These are phyloP conservation scores for Xylaria sp. DNA, from an alignment of 2,329 filamentous ascomycete species.

Conservation along the genomic window DNA sequence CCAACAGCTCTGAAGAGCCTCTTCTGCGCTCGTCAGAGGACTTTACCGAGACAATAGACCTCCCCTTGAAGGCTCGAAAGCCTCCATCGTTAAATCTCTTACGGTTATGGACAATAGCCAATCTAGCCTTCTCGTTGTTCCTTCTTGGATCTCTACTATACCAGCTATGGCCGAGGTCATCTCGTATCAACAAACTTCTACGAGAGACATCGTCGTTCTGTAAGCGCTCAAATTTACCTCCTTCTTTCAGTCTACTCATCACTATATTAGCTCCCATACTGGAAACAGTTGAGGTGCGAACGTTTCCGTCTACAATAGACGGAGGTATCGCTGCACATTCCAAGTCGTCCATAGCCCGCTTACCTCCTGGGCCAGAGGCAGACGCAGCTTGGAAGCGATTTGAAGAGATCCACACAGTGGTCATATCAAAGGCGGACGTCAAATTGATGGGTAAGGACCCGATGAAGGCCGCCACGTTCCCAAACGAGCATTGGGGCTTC, in stretches of 20 bases:
- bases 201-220: conserved; percentile 2
- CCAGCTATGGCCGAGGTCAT: neutral
- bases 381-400: conserved; percentile 1
- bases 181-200: neutral
- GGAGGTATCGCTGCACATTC: neutral
- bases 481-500: too few species aligned
- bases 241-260: neutral
- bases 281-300: neutral
- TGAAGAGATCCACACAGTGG: neutral
- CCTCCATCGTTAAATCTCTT: too few species aligned
- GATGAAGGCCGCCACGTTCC: neutral
- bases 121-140: neutral
- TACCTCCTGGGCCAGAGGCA: neutral
- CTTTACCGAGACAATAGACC: too few species aligned
- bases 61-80: too few species aligned
- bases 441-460: neutral
- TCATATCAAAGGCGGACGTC: neutral
- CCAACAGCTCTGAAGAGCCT: too few species aligned
- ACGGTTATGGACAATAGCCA: neutral
- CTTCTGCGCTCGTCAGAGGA: too few species aligned
- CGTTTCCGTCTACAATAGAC: neutral
- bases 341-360: neutral
- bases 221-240: neutral
- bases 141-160: neutral
- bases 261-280: neutral